These are phyloP conservation scores for Populus ilicifolia DNA, from an alignment of 345 rosid genomes.

Conservation along the genomic window DNA sequence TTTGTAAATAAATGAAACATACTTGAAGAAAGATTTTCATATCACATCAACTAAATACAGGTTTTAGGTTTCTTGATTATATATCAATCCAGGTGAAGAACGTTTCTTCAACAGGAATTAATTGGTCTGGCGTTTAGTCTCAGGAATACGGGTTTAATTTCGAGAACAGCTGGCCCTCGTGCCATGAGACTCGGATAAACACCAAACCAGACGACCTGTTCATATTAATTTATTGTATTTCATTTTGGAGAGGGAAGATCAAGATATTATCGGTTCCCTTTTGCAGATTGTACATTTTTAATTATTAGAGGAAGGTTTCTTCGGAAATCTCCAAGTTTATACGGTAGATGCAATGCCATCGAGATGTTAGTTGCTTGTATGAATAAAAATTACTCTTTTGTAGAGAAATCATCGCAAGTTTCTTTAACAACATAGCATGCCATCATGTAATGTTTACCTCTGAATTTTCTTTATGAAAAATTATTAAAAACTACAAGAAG, in stretches of 20 bases:
- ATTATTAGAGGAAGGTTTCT: neutral
- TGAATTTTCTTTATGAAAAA: too few relatives aligned
- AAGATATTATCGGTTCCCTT: neutral
- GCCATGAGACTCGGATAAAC: neutral
- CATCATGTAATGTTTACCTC: neutral
- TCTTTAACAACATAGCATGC: neutral
- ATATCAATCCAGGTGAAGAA: neutral
- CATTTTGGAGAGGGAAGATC: neutral
- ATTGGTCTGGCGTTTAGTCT: neutral
- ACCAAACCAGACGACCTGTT: too few relatives aligned
- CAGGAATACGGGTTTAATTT: neutral
- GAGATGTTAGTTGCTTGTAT: neutral
- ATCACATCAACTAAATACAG: neutral
- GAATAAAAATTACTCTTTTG: neutral
- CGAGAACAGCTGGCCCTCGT: neutral
- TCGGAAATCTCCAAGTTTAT: neutral
- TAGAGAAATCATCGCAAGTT: too few relatives aligned
- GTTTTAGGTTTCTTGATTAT: neutral
- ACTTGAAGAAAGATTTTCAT: neutral
- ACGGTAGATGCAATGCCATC: neutral
- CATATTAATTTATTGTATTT: too few relatives aligned
- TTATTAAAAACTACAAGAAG: too few relatives aligned
- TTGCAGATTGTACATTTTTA: neutral
- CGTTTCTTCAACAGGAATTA: neutral
- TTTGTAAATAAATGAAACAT: neutral